phyloP scores from a whole-genome alignment of 208 protist species.

The Trypanosoma cruzi region DNA sequence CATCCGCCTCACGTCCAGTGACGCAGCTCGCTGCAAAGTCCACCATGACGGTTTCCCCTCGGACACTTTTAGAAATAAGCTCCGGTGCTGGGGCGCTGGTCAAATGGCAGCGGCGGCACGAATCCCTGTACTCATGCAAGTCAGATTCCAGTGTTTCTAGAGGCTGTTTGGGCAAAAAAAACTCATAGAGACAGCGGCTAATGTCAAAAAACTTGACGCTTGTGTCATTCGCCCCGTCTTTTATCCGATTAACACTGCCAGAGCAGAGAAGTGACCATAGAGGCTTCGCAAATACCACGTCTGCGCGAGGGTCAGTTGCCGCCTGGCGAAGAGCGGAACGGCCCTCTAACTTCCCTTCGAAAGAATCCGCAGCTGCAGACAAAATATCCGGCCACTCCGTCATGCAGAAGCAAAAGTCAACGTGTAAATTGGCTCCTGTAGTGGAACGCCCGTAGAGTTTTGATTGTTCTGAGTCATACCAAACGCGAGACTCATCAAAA shows the following conservation, averaged over 20 bases:
- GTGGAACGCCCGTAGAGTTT: constrained; percentile 39
- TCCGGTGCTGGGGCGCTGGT: neutral
- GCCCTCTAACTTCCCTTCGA: constrained; percentile 4
- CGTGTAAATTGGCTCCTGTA: constrained; percentile 18
- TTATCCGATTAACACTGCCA: constrained; percentile 36
- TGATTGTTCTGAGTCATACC: constrained; percentile 30
- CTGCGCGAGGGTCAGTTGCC: constrained; percentile 43
- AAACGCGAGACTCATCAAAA: constrained; percentile 50
- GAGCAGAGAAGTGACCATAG: constrained; percentile 65
- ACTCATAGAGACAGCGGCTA: constrained; percentile 47
- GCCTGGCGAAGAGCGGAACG: constrained; percentile 46
- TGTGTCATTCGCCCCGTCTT: neutral
- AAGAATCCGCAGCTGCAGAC: neutral
- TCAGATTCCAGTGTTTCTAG: constrained; percentile 61
- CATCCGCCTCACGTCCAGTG: constrained; percentile 39
- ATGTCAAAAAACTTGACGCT: constrained; percentile 64
- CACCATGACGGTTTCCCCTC: constrained; percentile 38
- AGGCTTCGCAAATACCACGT: constrained; percentile 80
- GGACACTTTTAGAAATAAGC: constrained; percentile 14
- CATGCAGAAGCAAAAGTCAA: constrained; percentile 62
- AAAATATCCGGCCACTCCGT: constrained; percentile 65
- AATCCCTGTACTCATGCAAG: constrained; percentile 75
- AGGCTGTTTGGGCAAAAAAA: constrained; percentile 51
- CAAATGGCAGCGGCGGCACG: constrained; percentile 65
- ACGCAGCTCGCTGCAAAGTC: constrained; percentile 55